Conservation (phyloP, 2,329 filamentous ascomycete genomes). For the Arthroderma uncinatum region DNA sequence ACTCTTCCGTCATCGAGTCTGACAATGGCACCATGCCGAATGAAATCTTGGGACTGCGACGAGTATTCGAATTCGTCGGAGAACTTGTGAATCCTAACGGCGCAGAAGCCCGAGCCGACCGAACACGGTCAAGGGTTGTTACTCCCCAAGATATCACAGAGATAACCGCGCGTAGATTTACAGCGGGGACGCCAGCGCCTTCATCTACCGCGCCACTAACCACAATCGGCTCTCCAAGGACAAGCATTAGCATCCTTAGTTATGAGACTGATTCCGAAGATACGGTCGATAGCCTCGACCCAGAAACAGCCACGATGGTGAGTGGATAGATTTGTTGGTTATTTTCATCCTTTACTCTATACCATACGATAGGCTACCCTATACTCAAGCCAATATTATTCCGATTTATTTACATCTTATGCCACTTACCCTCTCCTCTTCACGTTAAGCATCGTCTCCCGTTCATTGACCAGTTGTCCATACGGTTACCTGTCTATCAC, state of each 20-base stretch:
- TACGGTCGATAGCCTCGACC: conserved; percentile 22
- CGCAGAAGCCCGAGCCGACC: conserved; percentile 15
- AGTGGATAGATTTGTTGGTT: conserved; percentile 8
- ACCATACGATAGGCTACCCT: not conserved
- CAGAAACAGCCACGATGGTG: conserved; percentile 15
- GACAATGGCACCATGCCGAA: conserved; percentile 38
- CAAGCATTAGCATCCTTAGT: conserved; percentile 21
- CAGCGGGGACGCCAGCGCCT: conserved; percentile 13
- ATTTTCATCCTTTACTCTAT: not conserved
- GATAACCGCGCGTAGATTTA: conserved; percentile 9
- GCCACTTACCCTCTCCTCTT: too few species aligned
- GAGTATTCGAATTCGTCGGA: conserved; percentile 44
- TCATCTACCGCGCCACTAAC: conserved; percentile 18
- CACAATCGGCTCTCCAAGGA: conserved; percentile 20
- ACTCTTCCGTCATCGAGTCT: conserved; percentile 26
- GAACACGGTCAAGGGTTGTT: not conserved
- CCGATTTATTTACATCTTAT: too few species aligned
- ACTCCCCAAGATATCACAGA: conserved; percentile 8
- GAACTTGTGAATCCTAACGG: conserved; percentile 36
- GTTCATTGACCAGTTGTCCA: not conserved
- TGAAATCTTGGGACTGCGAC: conserved; percentile 42
- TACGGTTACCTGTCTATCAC: not conserved
- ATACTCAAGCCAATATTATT: not conserved
- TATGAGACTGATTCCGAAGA: conserved; percentile 20
- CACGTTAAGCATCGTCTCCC: not conserved